Evolutionary conservation across 73 alveolate species (phyloP).

Genomic region (Tetrahymena borealis): DNA sequence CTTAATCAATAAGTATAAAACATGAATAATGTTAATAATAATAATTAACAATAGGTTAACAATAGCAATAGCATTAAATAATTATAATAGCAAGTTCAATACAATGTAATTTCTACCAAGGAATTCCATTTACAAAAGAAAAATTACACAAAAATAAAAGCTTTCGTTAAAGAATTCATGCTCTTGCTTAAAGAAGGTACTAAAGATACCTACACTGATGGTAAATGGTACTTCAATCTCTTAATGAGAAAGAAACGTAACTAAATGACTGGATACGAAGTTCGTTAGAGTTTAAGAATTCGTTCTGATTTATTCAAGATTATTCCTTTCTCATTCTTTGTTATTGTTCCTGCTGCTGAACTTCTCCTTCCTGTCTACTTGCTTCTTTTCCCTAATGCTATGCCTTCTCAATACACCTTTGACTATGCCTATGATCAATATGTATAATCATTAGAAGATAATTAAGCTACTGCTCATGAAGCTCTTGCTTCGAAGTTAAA

Average conservation of each 20-base stretch:
- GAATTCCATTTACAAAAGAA: neutral
- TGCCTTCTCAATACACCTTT: slow-evolving; percentile 64
- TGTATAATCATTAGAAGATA: slow-evolving; percentile 14
- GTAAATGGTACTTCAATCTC: neutral
- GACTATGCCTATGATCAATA: slow-evolving; percentile 13
- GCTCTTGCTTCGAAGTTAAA: slow-evolving; percentile 1
- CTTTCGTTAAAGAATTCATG: neutral
- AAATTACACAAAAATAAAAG: neutral
- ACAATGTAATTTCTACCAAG: neutral
- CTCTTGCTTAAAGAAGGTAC: neutral
- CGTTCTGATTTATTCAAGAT: slow-evolving; percentile 67
- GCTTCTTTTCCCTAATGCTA: slow-evolving; percentile 77
- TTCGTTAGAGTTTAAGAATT: slow-evolving; percentile 20
- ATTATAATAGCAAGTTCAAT: neutral
- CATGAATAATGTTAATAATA: neutral
- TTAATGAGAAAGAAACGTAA: neutral
- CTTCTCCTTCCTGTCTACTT: slow-evolving; percentile 76
- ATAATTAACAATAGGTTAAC: neutral
- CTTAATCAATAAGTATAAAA: neutral
- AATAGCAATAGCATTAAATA: neutral
- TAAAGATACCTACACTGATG: neutral
- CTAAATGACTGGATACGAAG: slow-evolving; percentile 16
- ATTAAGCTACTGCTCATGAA: slow-evolving; percentile 25
- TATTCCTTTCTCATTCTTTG: slow-evolving; percentile 79
- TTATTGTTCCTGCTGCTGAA: slow-evolving; percentile 83